Evolutionary conservation across 306 rosid genomes (phyloP), one percentile per base, ranked within the genome.

Genomic region (Abrus precatorius): DNA sequence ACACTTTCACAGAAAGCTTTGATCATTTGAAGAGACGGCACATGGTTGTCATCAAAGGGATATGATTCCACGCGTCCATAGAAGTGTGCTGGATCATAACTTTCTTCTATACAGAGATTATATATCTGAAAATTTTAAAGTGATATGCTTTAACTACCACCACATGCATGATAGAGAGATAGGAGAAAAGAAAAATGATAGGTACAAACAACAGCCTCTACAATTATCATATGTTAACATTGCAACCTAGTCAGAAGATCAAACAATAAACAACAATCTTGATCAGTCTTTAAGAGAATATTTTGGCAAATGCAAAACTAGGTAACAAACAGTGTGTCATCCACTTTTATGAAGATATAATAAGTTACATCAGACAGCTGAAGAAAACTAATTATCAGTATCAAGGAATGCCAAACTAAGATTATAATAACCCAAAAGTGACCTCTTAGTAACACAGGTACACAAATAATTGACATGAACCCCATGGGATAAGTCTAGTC

Each of bases 31-130:
- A 95, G 98, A 77, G 88, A 77, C 6, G 98, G 98, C 53, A 93
- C 98, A 80, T 93, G 98, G 85, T 93, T 95, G 80, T 95, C 99
- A 70, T 95, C 98, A 2, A 95, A 93, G 79, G 99, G 99, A 83
- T 78, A 93, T 41, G 81, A 30, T 86, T 95, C 98, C 53, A 95
- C 99, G 0, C 96, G 97, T 48, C 97, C 97, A 69, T 95, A 73
- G 70, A 95, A 95, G 74, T 88, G 87, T 36, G 85, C 85, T 30
- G 96, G 90, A 88, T 93, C 93, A 85, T 95, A 95, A 28, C 56
- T 62, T 85, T 95, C 96, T 85, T 95, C 98, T 77, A 92, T 95
- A 75, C 99, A 93, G 29, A 95, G 92, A 84, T 95, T 95, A 83
- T 91, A 95, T 65, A 95, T 83, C 98, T 95, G 94, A 76, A 85